Percentiles rank a stretch among this genome's conserved stretches.
Evolutionary conservation across 805 yeast genomes (phyloP).

Genomic region (Sugiyamaella mastotermitis): DNA sequence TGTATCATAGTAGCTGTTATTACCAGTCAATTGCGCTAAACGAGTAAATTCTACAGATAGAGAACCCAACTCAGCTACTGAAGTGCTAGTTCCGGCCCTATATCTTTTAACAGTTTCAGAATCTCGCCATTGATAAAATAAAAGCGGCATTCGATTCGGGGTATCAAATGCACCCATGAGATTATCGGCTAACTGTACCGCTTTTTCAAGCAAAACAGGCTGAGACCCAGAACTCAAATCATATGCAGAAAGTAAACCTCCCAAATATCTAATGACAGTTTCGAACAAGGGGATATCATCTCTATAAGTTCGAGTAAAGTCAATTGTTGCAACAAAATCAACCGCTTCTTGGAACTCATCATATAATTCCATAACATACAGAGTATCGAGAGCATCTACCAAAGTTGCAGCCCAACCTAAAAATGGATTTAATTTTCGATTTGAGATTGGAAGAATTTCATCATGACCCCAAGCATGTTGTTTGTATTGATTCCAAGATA

Average conservation of each 20-base stretch:
- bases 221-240: slow-evolving; percentile 38
- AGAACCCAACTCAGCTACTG: slow-evolving; percentile 45
- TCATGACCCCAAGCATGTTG: slow-evolving; percentile 41
- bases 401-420: slow-evolving; percentile 49
- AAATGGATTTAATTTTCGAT: slow-evolving; percentile 33
- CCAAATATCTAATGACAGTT: slow-evolving; percentile 45
- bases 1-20: slow-evolving; percentile 45
- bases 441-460: slow-evolving; percentile 38
- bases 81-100: slow-evolving; percentile 27
- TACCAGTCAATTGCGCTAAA: slow-evolving; percentile 45
- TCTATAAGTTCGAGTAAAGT: slow-evolving; percentile 37
- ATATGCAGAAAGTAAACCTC: slow-evolving; percentile 48
- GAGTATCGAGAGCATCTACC: slow-evolving; percentile 48
- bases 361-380: slow-evolving; percentile 40
- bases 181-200: slow-evolving; percentile 43
- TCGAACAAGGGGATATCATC: slow-evolving; percentile 44
- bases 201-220: slow-evolving; percentile 33
- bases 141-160: slow-evolving; percentile 48
- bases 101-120: slow-evolving; percentile 11
- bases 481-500: slow-evolving; percentile 42
- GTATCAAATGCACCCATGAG: slow-evolving; percentile 53
- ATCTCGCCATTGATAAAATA: slow-evolving; percentile 39
- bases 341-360: slow-evolving; percentile 37
- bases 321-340: slow-evolving; percentile 31
- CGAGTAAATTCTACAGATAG: slow-evolving; percentile 47